Base-by-base conservation (phyloP, 208 protist genomes). In the Crithidia thermophila region DNA sequence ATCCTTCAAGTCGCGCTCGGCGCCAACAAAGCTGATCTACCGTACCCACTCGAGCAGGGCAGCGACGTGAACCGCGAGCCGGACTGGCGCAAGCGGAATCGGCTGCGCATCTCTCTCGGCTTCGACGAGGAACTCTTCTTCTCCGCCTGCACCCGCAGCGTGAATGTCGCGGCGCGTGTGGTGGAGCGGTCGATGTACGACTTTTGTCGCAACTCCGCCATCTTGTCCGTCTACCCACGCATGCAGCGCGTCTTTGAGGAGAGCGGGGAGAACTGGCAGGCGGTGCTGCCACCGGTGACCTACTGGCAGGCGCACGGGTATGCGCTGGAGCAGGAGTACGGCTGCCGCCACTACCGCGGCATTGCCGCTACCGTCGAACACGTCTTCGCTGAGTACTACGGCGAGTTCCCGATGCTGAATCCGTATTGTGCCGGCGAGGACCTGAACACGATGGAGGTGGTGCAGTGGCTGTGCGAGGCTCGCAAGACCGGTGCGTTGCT, bases 371-470 rank as follows among this genome's bases (percentile, higher is more conserved):
- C 82, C 4, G 79, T 96, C 11, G 34, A 69, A 20, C 69, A 82
- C 43, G 84, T 82, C 58, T 93, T 87, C 72, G 78, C 79, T 27
- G 79, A 72, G 52, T 92, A 90, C 75, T 94, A 90, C 40, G 85
- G 77, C 11, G 65, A 81, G 39, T 81, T 81, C 60, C 85, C 91
- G 14, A 79, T 96, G 53, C 58, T 80, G 36, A 96, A 94, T 65
- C 91, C 91, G 9, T 96, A 90, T 63, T 96, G 87, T 45, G 56
- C 72, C n/a, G 91, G 88, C 31, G 88, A 96, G 63, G 88, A 96
- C 58, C 61, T 94, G 53, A 96, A 96, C 71, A 92, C 87, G 25
- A 90, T 93, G 39, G 67, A 73, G 30, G 80, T 64, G 33, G 91
- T 79, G 47, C 43, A 60, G 55, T 80, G 68, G 69, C 57, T 88